A percentile compares a stretch with the other conserved stretches of the same genome.
Conservation (phyloP, 768 basidiomycete genomes). For the Tylopilus balloui region DNA sequence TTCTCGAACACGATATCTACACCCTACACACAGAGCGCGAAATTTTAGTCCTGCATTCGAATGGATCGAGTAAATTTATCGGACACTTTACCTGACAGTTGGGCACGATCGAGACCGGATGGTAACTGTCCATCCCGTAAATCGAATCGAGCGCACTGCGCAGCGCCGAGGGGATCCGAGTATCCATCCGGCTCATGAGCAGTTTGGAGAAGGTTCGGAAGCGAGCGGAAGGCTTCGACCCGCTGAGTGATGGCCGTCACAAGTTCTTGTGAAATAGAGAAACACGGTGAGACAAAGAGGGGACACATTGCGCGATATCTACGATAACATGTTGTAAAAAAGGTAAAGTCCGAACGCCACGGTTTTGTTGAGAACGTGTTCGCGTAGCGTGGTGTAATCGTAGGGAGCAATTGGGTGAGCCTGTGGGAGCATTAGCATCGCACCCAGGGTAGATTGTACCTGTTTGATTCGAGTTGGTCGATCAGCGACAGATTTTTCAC, state of each 20-base stretch:
- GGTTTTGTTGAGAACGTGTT: constrained; percentile 19
- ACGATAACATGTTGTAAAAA: constrained; percentile 75
- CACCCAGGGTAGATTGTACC: constrained; percentile 5
- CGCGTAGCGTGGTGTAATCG: constrained; percentile 43
- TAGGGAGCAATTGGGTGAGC: constrained; percentile 72
- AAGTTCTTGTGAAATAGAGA: constrained; percentile 48
- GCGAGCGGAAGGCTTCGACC: constrained; percentile 59
- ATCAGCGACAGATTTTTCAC: constrained; percentile 48
- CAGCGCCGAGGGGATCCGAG: constrained; percentile 59
- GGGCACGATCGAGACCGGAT: constrained; percentile 52
- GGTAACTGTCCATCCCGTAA: constrained; percentile 49
- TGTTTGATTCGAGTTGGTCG: constrained; percentile 55
- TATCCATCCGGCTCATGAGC: constrained; percentile 72
- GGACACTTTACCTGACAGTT: constrained; percentile 37
- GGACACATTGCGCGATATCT: neutral
- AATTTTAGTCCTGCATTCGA: constrained; percentile 55
- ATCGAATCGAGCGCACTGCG: constrained; percentile 46
- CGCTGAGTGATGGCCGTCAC: constrained; percentile 55
- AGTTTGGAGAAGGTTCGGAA: constrained; percentile 65
- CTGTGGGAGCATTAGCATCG: constrained; percentile 36
- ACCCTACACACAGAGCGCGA: constrained; percentile 52
- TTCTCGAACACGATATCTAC: constrained; percentile 64
- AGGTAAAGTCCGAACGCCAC: constrained; percentile 43
- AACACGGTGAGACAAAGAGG: neutral
- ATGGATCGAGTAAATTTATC: neutral